Conservation (phyloP, 208 protist species). For the Leishmania mexicana region DNA sequence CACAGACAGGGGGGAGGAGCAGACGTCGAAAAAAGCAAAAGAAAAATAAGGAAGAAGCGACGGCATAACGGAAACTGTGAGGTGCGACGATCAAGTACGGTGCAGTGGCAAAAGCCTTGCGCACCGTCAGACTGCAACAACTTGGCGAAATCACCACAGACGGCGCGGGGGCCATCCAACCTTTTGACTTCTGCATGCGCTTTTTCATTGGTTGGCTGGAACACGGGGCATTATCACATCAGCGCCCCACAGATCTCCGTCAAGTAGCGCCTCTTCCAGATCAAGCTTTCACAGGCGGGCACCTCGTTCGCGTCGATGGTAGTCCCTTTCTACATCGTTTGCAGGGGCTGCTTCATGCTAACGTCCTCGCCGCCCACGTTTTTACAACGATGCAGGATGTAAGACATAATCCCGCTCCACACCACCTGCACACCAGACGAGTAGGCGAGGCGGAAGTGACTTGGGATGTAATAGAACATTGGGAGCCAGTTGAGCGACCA, state of each 20-base stretch:
- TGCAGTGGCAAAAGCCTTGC: not conserved
- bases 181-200: not conserved
- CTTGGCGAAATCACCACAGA: not conserved
- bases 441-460: conserved; percentile 79
- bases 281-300: not conserved
- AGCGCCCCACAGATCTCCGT: not conserved
- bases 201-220: not conserved
- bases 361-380: conserved; percentile 26
- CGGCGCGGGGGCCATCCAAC: not conserved
- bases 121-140: not conserved
- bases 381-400: conserved; percentile 62
- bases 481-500: conserved; percentile 82
- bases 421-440: conserved; percentile 57
- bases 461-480: conserved; percentile 85
- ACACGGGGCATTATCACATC: not conserved
- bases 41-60: not conserved
- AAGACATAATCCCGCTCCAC: conserved; percentile 82
- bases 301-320: not conserved
- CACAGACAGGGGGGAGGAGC: not conserved
- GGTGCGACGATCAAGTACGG: not conserved
- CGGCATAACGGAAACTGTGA: not conserved
- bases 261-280: too few species aligned
- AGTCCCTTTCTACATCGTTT: not conserved
- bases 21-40: not conserved
- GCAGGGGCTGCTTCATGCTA: conserved; percentile 12